Base-by-base conservation (phyloP, 2,329 filamentous ascomycete genomes). In the Clathrospora elynae region DNA sequence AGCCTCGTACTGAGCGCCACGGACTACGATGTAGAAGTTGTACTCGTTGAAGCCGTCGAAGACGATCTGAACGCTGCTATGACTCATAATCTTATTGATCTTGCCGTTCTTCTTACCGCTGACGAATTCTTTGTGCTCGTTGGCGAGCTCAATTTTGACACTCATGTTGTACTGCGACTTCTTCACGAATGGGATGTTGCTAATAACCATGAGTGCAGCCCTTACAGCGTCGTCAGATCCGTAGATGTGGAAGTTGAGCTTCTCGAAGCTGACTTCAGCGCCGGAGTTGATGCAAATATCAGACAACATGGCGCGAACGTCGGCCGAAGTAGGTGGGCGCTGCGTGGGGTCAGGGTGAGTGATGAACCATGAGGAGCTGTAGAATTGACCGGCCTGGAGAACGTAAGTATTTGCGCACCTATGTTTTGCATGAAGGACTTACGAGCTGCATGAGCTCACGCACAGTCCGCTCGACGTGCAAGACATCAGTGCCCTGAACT, bases 1-100 rank as follows among this genome's bases (percentile, higher is more conserved):
- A 2, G 91, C 90, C 53, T 96, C 91, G 68, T 96, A 97, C 59
- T 88, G 87, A 41, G 85, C 85, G 31, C 89, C 91, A 67, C 93
- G 91, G 42, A 99, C 92, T 66, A 99, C 93, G 55, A 99, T 99
- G 73, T 97, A 96, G 78, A 99, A 99, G 73, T 99, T 97, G 80
- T 97, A 99, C 75, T 99, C 93, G 71, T 96, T 96, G 77, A 97
- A 99, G 51, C 90, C 91, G 67, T 99, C 93, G 58, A 99, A 99
- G 52, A 99, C 92, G 64, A 99, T 97, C 73, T 99, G 93, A 9
- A 99, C 93, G 61, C 95, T 96, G 79, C 91, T 96, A 72, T 97
- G 92, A 16, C 92, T 93, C 93, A 99, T 99, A 64, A 99, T 99
- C 79, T 99, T 99, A 79, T 99, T 99, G 73, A 99, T 99, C 76